Conservation (phyloP, 1,284 basidiomycete genomes). For the Puccinia sorghi region DNA sequence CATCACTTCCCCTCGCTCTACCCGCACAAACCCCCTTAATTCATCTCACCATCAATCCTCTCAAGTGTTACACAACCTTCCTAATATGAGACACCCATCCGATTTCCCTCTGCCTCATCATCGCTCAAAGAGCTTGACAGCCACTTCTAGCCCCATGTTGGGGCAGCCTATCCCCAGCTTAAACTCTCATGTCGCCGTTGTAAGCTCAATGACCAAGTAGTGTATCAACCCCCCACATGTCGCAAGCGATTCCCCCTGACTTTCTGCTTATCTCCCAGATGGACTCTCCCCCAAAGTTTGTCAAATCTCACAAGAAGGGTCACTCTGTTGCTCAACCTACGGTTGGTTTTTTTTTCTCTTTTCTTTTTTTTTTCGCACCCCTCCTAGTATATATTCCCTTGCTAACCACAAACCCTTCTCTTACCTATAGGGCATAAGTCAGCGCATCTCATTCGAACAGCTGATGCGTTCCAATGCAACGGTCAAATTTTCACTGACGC, state of each 20-base stretch:
- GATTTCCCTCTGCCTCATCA: background rate
- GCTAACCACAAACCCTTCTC: background rate
- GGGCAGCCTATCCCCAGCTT: background rate
- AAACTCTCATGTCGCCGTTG: background rate
- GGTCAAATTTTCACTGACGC: conserved; percentile 24
- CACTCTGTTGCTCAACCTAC: conserved; percentile 6
- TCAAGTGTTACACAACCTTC: background rate
- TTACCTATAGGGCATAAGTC: background rate
- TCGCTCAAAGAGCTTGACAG: conserved; percentile 14
- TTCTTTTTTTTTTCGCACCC: background rate
- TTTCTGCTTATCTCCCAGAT: too few relatives aligned
- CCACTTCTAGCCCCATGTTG: background rate
- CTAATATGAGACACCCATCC: background rate
- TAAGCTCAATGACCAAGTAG: background rate
- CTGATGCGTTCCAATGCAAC: conserved; percentile 26
- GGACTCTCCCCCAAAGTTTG: background rate
- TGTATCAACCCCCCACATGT: background rate
- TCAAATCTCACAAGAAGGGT: conserved; percentile 20
- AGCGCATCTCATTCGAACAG: conserved; percentile 20
- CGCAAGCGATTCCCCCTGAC: background rate
- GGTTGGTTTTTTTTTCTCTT: background rate
- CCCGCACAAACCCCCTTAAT: background rate
- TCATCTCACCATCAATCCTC: background rate
- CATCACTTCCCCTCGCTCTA: background rate
- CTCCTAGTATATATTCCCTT: background rate